Evolutionary conservation across 2,329 filamentous ascomycete genomes (phyloP).

Genomic region (Ophiognomonia clavigignenti-juglandacearum): DNA sequence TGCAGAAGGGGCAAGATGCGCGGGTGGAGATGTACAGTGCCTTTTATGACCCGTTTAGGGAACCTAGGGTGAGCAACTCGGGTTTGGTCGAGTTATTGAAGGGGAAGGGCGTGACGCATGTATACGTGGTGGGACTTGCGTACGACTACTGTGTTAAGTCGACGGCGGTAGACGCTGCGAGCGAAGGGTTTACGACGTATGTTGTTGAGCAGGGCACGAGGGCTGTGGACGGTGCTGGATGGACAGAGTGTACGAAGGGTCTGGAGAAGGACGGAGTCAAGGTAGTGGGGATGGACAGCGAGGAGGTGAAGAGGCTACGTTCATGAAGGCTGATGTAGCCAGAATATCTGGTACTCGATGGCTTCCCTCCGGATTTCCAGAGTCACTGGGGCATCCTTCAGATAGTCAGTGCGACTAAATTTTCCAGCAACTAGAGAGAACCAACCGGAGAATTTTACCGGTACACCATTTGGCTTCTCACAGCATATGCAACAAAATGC

Average conservation of each 20-base stretch:
- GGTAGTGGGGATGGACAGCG: slow-evolving; percentile 53
- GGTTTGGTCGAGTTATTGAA: slow-evolving; percentile 57
- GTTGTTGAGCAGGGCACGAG: slow-evolving; percentile 75
- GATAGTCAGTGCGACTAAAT: too few relatives aligned
- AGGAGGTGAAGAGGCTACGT: slow-evolving; percentile 48
- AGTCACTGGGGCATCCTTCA: not conserved
- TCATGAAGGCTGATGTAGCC: not conserved
- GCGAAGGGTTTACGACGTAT: slow-evolving; percentile 71
- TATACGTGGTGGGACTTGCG: slow-evolving; percentile 82
- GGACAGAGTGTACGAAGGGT: slow-evolving; percentile 49
- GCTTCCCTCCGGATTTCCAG: not conserved
- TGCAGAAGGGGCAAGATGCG: slow-evolving; percentile 73
- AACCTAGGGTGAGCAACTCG: slow-evolving; percentile 55
- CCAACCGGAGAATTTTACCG: too few relatives aligned
- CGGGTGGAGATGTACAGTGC: slow-evolving; percentile 91
- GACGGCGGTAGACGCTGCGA: slow-evolving; percentile 73
- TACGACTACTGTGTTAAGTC: slow-evolving; percentile 84
- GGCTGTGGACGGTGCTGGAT: slow-evolving; percentile 60
- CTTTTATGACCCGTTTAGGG: slow-evolving; percentile 75
- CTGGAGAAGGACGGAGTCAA: slow-evolving; percentile 56
- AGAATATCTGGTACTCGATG: not conserved
- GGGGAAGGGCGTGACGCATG: slow-evolving; percentile 61
- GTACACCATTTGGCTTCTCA: too few relatives aligned
- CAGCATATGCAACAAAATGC: too few relatives aligned
- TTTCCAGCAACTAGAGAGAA: too few relatives aligned